Base-by-base conservation (phyloP, 2,329 filamentous ascomycete species). In the Amylocarpus encephaloides region DNA sequence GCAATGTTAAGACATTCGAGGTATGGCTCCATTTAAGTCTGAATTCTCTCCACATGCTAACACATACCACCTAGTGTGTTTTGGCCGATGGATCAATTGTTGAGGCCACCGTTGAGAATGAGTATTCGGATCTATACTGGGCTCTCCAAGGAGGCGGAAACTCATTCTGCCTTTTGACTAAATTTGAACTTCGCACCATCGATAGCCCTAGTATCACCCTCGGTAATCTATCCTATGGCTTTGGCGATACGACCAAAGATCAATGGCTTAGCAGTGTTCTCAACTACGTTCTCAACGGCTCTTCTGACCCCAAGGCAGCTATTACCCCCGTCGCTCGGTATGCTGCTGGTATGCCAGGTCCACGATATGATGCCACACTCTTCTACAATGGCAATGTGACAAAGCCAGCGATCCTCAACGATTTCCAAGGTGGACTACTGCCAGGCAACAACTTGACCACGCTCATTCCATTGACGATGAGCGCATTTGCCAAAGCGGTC, bases 101-200 rank as follows among this genome's bases (percentile, higher is more conserved):
- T 2, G 62, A 70, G 3, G 65, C 56, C 0, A 68, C 68, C 64
- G 75, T 71, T 1, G 62, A 68, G 12, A 61, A 60, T 0, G 30
- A 46, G 12, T 65, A 80, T 53, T 51, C 68, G 0, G 77, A 81
- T 48, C 67, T 83, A 6, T 80, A 69, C 64, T 70, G 68, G 58
- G 76, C 74, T 0, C 69, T 82, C 5, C 73, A 73, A 49, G 79
- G 78, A 6, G 79, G 79, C 16, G 73, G 75, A 11, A 78, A 73
- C 62, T 79, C 77, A 59, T 80, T 75, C 54, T 77, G 76, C 13
- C 68, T 78, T 53, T 69, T 76, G 11, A 74, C 74, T 10, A 66
- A 65, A 7, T 76, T 74, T 57, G 60, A 70, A 6, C 48, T 58
- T 18, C 46, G 50, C 12, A 59, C 57, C 16, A 49, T 58, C 38